Evolutionary conservation across 768 basidiomycete genomes (phyloP).

Genomic region (Pleurotus tuoliensis): DNA sequence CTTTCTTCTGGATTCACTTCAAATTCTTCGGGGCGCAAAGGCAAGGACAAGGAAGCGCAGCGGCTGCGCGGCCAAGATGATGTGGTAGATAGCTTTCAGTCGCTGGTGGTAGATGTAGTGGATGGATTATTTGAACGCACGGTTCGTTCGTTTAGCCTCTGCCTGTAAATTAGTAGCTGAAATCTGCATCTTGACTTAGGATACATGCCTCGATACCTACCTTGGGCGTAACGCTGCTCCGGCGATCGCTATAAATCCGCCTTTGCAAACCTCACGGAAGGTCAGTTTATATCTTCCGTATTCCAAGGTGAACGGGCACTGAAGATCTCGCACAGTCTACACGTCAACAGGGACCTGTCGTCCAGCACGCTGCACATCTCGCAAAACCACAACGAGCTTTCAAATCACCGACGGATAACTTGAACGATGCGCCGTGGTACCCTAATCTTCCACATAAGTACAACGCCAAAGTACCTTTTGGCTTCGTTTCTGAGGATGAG

Average conservation of each 20-base stretch:
- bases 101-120: conserved; percentile 75
- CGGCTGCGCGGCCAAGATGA: conserved; percentile 70
- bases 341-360: conserved; percentile 24
- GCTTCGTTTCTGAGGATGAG: conserved; percentile 34
- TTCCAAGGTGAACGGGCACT: neutral
- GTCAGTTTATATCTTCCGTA: neutral
- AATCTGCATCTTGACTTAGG: conserved; percentile 38
- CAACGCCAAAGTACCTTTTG: conserved; percentile 81
- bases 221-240: conserved; percentile 67
- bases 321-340: too few species aligned
- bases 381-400: conserved; percentile 83
- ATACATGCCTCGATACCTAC: conserved; percentile 78
- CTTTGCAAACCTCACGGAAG: conserved; percentile 16
- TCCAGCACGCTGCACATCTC: conserved; percentile 74
- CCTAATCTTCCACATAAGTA: conserved; percentile 74
- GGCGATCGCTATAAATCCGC: conserved; percentile 54
- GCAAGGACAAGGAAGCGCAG: conserved; percentile 46
- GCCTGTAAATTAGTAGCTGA: neutral
- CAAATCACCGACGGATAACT: conserved; percentile 55
- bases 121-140: conserved; percentile 84
- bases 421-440: conserved; percentile 53
- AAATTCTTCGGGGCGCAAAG: conserved; percentile 23
- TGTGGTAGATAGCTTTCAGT: conserved; percentile 78
- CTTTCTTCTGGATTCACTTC: conserved; percentile 43
- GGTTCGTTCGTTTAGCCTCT: conserved; percentile 36